These are phyloP conservation scores for Colletotrichum endophyticum DNA, from an alignment of 2,329 filamentous ascomycete species.

Conservation along the genomic window DNA sequence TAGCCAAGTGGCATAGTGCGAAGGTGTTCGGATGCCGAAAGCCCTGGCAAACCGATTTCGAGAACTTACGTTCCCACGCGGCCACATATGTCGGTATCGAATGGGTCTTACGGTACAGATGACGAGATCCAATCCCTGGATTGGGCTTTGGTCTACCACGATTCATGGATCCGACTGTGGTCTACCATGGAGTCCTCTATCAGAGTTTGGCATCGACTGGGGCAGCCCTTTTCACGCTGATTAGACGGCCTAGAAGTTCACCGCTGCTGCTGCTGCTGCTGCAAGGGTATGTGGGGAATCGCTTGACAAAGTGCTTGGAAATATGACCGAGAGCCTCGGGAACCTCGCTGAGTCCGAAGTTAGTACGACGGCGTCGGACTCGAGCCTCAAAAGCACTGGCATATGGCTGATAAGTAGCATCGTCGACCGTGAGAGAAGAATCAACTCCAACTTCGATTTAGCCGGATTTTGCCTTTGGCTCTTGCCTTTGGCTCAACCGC, in stretches of 20 bases:
- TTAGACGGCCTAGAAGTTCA: neutral
- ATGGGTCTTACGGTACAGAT: neutral
- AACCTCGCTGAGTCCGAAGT: neutral
- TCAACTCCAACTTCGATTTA: rapidly evolving
- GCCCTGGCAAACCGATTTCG: neutral
- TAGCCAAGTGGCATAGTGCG: neutral
- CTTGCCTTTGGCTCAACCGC: no score
- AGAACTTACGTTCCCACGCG: neutral
- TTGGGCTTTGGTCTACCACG: neutral
- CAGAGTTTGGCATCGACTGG: neutral
- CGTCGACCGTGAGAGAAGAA: neutral
- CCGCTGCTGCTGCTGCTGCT: neutral
- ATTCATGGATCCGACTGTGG: no score
- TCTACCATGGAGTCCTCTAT: neutral
- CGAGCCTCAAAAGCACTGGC: neutral
- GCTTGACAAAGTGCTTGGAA: neutral
- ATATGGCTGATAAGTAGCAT: no score
- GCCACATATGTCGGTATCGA: neutral
- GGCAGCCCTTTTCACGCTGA: neutral
- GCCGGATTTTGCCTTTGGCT: no score
- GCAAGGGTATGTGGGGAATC: neutral
- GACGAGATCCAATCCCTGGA: neutral
- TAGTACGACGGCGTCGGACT: neutral
- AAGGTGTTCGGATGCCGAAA: neutral
- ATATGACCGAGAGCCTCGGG: neutral